Conservation (phyloP, 2,329 filamentous ascomycete genomes). For the Claviceps sp. region DNA sequence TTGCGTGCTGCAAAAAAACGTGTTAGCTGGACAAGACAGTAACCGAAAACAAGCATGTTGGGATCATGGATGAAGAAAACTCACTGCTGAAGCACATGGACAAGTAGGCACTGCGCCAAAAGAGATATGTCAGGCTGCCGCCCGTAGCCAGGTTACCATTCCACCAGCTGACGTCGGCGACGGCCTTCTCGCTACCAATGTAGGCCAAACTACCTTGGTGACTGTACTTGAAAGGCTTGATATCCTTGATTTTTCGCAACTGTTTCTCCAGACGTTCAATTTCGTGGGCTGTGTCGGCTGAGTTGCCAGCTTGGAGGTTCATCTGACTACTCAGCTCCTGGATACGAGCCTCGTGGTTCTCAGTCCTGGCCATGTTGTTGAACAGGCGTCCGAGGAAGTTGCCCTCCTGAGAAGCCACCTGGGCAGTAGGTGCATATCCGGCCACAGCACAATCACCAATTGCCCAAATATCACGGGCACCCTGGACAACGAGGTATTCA, state of each 20-base stretch:
- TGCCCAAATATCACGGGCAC: slow-evolving; percentile 93
- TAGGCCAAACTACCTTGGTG: slow-evolving; percentile 96
- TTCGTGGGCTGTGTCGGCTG: slow-evolving; percentile 55
- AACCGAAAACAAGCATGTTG: background rate
- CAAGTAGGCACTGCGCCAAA: slow-evolving; percentile 95
- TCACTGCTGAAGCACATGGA: slow-evolving; percentile 99
- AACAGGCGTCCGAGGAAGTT: slow-evolving; percentile 89
- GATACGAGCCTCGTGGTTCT: slow-evolving; percentile 66
- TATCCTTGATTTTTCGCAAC: slow-evolving; percentile 77
- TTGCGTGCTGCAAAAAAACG: slow-evolving; percentile 56
- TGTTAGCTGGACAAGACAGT: slow-evolving; percentile 6
- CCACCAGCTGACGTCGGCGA: slow-evolving; percentile 94
- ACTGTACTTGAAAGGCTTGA: slow-evolving; percentile 96
- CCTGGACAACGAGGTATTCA: slow-evolving; percentile 97
- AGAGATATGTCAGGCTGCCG: slow-evolving; percentile 89
- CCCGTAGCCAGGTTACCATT: slow-evolving; percentile 92
- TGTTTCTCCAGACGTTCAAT: slow-evolving; percentile 82
- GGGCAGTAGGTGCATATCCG: slow-evolving; percentile 93
- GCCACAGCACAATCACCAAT: slow-evolving; percentile 95
- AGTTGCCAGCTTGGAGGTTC: slow-evolving; percentile 48
- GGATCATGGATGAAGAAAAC: slow-evolving; percentile 24
- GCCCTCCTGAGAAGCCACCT: slow-evolving; percentile 93
- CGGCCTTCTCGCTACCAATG: slow-evolving; percentile 95
- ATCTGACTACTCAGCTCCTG: slow-evolving; percentile 49
- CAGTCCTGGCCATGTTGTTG: slow-evolving; percentile 97